Conservation (phyloP, 805 yeast genomes). For the Komagataella pastoris region DNA sequence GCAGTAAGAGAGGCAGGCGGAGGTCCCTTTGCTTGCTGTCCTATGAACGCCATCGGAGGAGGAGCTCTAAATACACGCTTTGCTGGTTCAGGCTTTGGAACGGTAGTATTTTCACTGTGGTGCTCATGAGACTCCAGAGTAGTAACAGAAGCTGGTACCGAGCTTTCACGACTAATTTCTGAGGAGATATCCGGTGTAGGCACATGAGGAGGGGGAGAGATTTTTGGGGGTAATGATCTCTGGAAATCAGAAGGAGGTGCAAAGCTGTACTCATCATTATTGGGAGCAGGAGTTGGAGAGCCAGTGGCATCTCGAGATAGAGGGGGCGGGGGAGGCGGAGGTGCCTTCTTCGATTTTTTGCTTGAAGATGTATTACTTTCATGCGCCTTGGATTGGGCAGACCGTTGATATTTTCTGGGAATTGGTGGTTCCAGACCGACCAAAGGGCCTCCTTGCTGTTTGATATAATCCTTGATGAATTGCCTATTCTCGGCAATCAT, state of each 20-base stretch:
- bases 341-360: slow-evolving; percentile 16
- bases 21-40: slow-evolving; percentile 4
- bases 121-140: slow-evolving; percentile 2
- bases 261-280: slow-evolving; percentile 9
- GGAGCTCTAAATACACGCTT: slow-evolving; percentile 22
- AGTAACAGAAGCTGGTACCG: slow-evolving; percentile 4
- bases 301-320: slow-evolving; percentile 17
- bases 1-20: neutral
- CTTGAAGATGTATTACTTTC: slow-evolving; percentile 10
- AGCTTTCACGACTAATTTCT: slow-evolving; percentile 1
- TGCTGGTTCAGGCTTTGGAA: slow-evolving; percentile 3
- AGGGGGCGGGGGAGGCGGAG: slow-evolving; percentile 25
- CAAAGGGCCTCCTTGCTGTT: slow-evolving; percentile 64
- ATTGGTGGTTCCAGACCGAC: slow-evolving; percentile 79
- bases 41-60: slow-evolving; percentile 10
- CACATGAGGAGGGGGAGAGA: neutral
- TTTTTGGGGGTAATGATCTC: slow-evolving; percentile 6
- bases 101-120: neutral
- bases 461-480: slow-evolving; percentile 67
- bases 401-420: slow-evolving; percentile 35
- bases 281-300: slow-evolving; percentile 21
- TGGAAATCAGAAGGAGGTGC: slow-evolving; percentile 10
- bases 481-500: slow-evolving; percentile 81
- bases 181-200: slow-evolving; percentile 6
- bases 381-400: slow-evolving; percentile 4